Conservation (phyloP, 78 protist genomes). For the Mantamonas sphyraenae region DNA sequence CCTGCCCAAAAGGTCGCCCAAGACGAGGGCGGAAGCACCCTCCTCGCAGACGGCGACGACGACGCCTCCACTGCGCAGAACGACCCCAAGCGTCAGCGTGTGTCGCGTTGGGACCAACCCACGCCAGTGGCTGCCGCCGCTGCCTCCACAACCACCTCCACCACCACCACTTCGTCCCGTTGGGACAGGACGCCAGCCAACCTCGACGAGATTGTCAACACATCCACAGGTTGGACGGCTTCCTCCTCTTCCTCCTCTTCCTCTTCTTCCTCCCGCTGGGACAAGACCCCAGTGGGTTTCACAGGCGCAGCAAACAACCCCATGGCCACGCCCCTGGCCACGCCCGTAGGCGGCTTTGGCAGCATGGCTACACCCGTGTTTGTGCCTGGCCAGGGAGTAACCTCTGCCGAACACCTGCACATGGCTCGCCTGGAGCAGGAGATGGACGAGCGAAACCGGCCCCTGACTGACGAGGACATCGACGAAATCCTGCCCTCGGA, state of each 20-base stretch:
- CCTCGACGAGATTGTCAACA: no score
- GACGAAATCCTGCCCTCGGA: constrained; percentile 84
- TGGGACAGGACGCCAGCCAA: constrained; percentile 64
- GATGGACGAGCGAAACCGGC: constrained; percentile 79
- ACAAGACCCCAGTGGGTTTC: constrained; percentile 60
- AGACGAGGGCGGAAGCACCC: no score
- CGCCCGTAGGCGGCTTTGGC: constrained; percentile 54
- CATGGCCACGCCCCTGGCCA: no score
- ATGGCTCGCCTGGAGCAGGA: constrained; percentile 61
- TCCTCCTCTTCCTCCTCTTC: no score
- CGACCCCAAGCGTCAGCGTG: no score
- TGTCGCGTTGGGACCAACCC: no score
- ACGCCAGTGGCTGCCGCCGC: no score
- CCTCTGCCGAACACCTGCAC: constrained; percentile 11
- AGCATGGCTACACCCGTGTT: constrained; percentile 34
- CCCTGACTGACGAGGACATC: constrained; percentile 90
- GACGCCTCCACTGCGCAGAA: no score
- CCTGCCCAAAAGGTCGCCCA: constrained; percentile 10
- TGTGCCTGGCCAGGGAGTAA: constrained; percentile 8
- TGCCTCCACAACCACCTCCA: no score
- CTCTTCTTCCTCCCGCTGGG: constrained; percentile 84
- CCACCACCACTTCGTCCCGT: constrained; percentile 20
- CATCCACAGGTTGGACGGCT: no score
- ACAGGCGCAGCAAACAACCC: constrained; percentile 1
- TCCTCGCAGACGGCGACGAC: no score